Base-by-base conservation (phyloP, 2,329 filamentous ascomycete species). In the Purpureocillium takamizusanense region DNA sequence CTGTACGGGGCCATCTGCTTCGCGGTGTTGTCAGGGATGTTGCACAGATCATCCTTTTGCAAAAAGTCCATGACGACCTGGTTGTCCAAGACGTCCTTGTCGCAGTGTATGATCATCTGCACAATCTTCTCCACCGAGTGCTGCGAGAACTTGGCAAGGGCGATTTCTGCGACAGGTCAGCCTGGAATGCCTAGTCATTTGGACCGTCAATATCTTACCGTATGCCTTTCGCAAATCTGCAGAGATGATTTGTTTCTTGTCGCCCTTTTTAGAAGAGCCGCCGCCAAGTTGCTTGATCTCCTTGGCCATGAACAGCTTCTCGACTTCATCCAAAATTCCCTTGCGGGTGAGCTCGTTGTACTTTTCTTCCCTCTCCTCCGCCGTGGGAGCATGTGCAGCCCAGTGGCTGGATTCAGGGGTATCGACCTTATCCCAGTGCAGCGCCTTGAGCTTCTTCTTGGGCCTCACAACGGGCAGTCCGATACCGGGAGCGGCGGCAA, bases 361-460 rank as follows among this genome's bases (percentile, higher is more conserved):
- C 61, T 95, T 95, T 63, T 95, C 86, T 65, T 98, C 92, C 55
- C 89, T 86, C 44, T 84, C 85, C 57, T 94, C 82, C 4, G 81
- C 77, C n/a, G 86, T 94, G 5, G 86, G 83, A 23, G 85, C 78
- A 59, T 94, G 87, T 7, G 78, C 74, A 27, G 88, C 89, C 90
- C 90, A 97, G 51, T 95, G 86, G 38, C 90, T 95, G 36, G 87
- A 84, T 57, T 92, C 80, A 16, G 88, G 86, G 38, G 85, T 77
- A 62, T 98, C 92, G 39, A 98, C 87, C 70, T 97, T 97, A 65
- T 98, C 92, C 90, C 92, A 97, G 67, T 98, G 92, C 50, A 98
- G 74, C 42, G 90, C 90, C 78, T 98, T 98, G 62, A 98, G 86
- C 72, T 97, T 98, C 79, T 95, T 97, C 76, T 95, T 97, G 16